phyloP scores from a whole-genome alignment of 2,329 filamentous ascomycete genomes.

The Trichoderma sp. region DNA sequence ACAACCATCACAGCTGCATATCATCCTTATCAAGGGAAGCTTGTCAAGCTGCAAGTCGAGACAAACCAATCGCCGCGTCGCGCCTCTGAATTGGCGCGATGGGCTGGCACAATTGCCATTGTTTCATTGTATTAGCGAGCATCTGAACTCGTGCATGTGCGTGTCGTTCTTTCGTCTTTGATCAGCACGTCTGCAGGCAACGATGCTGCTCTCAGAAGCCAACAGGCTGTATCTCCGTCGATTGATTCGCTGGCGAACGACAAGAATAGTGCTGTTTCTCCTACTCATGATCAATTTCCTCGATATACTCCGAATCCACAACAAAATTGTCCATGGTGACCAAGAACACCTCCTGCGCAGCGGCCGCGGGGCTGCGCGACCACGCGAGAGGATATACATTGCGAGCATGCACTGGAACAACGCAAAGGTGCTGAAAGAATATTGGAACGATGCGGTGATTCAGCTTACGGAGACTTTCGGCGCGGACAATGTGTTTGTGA shows the following conservation, averaged over 20 bases:
- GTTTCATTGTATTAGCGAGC: constrained; percentile 10
- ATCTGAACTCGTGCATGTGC: background rate
- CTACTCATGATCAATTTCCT: constrained; percentile 39
- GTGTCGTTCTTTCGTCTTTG: background rate
- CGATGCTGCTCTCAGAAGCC: constrained; percentile 32
- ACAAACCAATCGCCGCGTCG: constrained; percentile 6
- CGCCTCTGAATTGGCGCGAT: constrained; percentile 16
- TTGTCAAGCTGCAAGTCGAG: background rate
- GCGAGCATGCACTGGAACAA: constrained; percentile 69
- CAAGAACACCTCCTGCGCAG: constrained; percentile 23
- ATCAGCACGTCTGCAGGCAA: background rate
- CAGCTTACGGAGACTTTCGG: constrained; percentile 57
- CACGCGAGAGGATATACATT: constrained; percentile 58
- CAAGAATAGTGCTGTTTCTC: constrained; percentile 36
- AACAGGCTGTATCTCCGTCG: constrained; percentile 39
- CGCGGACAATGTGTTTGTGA: constrained; percentile 64
- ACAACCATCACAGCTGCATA: background rate
- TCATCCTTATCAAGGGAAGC: constrained; percentile 1
- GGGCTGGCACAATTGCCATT: background rate
- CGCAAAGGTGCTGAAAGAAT: constrained; percentile 55
- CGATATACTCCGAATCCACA: constrained; percentile 40
- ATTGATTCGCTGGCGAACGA: constrained; percentile 36
- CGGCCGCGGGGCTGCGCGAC: constrained; percentile 25
- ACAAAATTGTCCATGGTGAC: constrained; percentile 33
- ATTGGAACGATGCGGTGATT: constrained; percentile 63